Evolutionary conservation across 345 rosid species (phyloP).

Genomic region (Moringa oleifera): DNA sequence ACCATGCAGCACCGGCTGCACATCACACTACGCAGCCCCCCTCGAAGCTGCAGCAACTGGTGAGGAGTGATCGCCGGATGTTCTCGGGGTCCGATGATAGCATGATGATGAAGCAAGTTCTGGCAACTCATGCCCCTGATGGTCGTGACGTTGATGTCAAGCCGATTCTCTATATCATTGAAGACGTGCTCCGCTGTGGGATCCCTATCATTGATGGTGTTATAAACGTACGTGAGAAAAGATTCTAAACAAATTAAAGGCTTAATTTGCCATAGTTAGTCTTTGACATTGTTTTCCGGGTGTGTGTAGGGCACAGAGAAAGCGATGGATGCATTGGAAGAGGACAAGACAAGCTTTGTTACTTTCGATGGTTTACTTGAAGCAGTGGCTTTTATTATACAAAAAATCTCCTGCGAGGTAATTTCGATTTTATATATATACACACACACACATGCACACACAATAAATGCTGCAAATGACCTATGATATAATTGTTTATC

Average conservation of each 20-base stretch:
- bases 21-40: too few species aligned
- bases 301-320: too few species aligned
- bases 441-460: too few species aligned
- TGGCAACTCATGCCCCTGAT: constrained; percentile 55
- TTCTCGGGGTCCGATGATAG: constrained; percentile 39
- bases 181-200: constrained; percentile 45
- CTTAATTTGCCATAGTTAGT: too few species aligned
- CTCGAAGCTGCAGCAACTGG: neutral
- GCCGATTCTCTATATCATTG: constrained; percentile 40
- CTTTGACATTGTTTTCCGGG: too few species aligned
- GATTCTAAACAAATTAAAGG: too few species aligned
- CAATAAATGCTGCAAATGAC: too few species aligned
- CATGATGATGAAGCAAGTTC: constrained; percentile 45
- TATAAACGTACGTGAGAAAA: constrained; percentile 30
- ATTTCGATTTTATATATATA: neutral
- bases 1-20: too few species aligned
- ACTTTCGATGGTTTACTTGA: too few species aligned
- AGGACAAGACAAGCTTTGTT: constrained; percentile 32
- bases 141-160: constrained; percentile 35
- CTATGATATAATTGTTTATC: too few species aligned
- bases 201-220: constrained; percentile 8
- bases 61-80: too few species aligned
- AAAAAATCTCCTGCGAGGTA: constrained; percentile 59
- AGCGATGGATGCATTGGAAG: too few species aligned
- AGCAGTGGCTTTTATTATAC: constrained; percentile 30